These are phyloP conservation scores for Catunica adiposa DNA, from an alignment of 2,329 filamentous ascomycete species.

Conservation along the genomic window DNA sequence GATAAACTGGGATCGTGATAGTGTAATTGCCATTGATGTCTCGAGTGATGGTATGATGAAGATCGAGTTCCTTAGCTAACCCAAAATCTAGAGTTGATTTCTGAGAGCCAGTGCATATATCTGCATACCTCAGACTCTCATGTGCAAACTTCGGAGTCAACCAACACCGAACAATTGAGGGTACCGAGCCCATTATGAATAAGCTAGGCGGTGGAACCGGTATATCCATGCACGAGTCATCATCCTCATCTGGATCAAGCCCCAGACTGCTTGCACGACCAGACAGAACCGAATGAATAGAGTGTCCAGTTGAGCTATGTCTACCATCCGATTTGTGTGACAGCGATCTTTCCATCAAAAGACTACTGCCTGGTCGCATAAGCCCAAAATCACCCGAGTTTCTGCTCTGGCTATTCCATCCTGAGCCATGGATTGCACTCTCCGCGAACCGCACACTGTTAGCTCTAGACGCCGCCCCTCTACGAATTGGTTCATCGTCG, in stretches of 20 bases:
- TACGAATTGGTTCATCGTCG: constrained; percentile 70
- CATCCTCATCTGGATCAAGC: constrained; percentile 51
- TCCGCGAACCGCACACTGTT: constrained; percentile 98
- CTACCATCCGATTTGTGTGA: constrained; percentile 82
- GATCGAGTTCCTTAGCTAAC: constrained; percentile 57
- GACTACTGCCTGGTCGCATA: constrained; percentile 58
- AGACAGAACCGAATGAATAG: constrained; percentile 40
- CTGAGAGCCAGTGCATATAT: constrained; percentile 81
- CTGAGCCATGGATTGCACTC: constrained; percentile 72
- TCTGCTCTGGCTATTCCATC: constrained; percentile 61
- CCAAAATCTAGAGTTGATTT: constrained; percentile 65
- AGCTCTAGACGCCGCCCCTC: constrained; percentile 76
- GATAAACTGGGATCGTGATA: constrained; percentile 67
- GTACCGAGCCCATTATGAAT: constrained; percentile 73
- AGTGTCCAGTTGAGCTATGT: constrained; percentile 76
- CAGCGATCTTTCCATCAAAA: constrained; percentile 79
- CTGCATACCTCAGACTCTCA: constrained; percentile 74
- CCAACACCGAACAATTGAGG: constrained; percentile 92
- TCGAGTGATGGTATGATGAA: constrained; percentile 48
- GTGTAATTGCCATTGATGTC: constrained; percentile 48
- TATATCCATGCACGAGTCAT: constrained; percentile 53
- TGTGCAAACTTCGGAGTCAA: constrained; percentile 81
- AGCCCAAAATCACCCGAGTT: constrained; percentile 72
- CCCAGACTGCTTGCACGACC: constrained; percentile 79
- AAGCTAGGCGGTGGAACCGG: constrained; percentile 67